Evolutionary conservation across 129 eudicot genomes (phyloP).

Genomic region (Glebionis coronaria): DNA sequence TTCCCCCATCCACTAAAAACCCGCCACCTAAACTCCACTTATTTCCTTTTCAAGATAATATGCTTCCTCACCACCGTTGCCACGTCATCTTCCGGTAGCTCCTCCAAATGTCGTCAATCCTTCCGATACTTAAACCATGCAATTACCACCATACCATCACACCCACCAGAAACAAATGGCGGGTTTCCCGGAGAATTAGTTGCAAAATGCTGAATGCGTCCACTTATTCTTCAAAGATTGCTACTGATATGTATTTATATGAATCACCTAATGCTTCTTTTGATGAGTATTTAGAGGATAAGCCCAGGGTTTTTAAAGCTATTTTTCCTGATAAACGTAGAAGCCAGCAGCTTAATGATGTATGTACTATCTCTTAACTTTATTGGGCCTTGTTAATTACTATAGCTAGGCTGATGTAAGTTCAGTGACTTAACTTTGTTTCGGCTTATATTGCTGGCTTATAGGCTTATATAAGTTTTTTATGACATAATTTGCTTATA

Average conservation of each 20-base stretch:
- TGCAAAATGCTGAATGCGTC: slow-evolving; percentile 45
- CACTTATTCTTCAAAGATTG: slow-evolving; percentile 60
- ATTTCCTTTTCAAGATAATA: slow-evolving; percentile 24
- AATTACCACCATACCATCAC: slow-evolving; percentile 6
- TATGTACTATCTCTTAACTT: not conserved
- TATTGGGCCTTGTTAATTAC: not conserved
- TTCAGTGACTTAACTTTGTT: not conserved
- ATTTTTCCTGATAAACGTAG: slow-evolving; percentile 79
- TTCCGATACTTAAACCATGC: slow-evolving; percentile 22
- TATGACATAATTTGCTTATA: too few relatives aligned
- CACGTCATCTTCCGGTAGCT: slow-evolving; percentile 8
- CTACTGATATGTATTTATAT: slow-evolving; percentile 68
- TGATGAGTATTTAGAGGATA: slow-evolving; percentile 85
- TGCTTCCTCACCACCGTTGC: not conserved
- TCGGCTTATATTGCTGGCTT: too few relatives aligned
- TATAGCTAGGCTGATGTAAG: too few relatives aligned
- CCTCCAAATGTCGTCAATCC: slow-evolving; percentile 24
- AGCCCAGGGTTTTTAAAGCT: slow-evolving; percentile 73
- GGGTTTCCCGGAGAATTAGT: slow-evolving; percentile 11
- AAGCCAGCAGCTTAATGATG: slow-evolving; percentile 76
- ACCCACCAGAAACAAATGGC: slow-evolving; percentile 17
- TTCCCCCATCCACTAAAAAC: slow-evolving; percentile 20
- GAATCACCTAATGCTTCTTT: slow-evolving; percentile 77
- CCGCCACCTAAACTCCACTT: slow-evolving; percentile 22
- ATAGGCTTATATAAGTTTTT: too few relatives aligned